Conservation (phyloP, 148 eudicot genomes). For the Polygonum aviculare region DNA sequence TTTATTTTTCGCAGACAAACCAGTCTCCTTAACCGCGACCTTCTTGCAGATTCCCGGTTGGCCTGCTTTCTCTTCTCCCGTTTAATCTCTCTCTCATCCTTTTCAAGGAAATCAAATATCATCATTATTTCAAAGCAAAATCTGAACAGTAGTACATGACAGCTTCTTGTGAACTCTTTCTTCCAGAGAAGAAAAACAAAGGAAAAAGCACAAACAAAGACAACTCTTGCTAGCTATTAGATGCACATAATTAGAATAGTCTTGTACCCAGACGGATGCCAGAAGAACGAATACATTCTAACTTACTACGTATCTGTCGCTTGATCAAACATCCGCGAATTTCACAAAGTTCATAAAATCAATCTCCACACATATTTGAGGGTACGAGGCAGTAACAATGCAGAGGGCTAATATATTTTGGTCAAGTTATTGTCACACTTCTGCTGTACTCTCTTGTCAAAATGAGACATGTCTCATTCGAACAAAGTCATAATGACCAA, state of each 20-base stretch:
- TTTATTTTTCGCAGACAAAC: conserved; percentile 8
- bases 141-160: not conserved
- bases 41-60: conserved; percentile 42
- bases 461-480: not conserved
- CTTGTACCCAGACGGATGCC: not conserved
- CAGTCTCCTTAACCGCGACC: conserved; percentile 40
- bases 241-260: not conserved
- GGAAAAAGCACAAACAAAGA: not conserved
- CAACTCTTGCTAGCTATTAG: not conserved
- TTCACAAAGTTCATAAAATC: not conserved
- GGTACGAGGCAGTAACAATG: not conserved
- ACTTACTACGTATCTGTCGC: not conserved
- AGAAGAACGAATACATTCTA: not conserved
- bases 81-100: conserved; percentile 37
- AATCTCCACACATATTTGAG: not conserved
- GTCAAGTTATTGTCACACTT: not conserved
- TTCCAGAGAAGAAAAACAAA: not conserved
- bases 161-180: not conserved
- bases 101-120: not conserved
- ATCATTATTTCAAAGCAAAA: not conserved
- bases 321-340: not conserved
- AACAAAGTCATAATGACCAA: not conserved
- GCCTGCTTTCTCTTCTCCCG: conserved; percentile 48
- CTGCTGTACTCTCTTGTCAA: not conserved
- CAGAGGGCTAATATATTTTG: not conserved